Percentiles rank a stretch among this genome's conserved stretches.
phyloP scores from a whole-genome alignment of 371 early-diverging fungal genomes.

The Actinomucor elegans region DNA sequence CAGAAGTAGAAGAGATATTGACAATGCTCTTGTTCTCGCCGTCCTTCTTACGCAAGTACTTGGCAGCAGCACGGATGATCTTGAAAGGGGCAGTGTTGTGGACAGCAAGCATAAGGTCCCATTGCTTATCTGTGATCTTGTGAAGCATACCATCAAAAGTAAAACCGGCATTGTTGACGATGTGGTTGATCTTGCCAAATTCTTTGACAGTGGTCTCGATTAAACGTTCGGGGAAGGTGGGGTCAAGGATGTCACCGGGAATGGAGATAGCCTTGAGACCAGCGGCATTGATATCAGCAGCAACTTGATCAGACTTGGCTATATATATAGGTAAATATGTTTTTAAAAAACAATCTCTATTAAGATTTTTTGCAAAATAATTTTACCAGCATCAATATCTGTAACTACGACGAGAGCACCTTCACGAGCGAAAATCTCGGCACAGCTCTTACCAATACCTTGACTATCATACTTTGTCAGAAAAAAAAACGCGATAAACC shows the following conservation, averaged over 20 bases:
- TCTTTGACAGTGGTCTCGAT: conserved; percentile 60
- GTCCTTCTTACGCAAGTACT: conserved; percentile 57
- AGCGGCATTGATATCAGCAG: conserved; percentile 59
- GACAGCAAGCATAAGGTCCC: conserved; percentile 66
- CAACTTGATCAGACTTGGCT: conserved; percentile 61
- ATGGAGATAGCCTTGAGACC: conserved; percentile 62
- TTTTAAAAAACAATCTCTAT: too few species aligned
- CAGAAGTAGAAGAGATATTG: conserved; percentile 69
- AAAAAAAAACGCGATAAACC: too few species aligned
- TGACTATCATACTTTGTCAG: conserved; percentile 57
- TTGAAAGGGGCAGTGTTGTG: conserved; percentile 73
- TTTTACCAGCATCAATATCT: conserved; percentile 56
- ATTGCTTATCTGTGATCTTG: conserved; percentile 71
- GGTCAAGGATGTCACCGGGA: conserved; percentile 58
- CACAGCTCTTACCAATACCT: conserved; percentile 79
- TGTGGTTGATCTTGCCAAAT: conserved; percentile 70
- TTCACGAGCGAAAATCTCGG: conserved; percentile 77
- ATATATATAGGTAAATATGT: too few species aligned
- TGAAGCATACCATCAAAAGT: conserved; percentile 72
- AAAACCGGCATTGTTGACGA: conserved; percentile 74
- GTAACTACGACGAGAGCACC: conserved; percentile 73
- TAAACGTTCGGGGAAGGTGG: conserved; percentile 58
- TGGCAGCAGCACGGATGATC: conserved; percentile 65
- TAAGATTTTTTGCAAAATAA: neutral
- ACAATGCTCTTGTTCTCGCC: conserved; percentile 54